Conservation (phyloP, 768 basidiomycete species). For the Psilocybe subaeruginosa region DNA sequence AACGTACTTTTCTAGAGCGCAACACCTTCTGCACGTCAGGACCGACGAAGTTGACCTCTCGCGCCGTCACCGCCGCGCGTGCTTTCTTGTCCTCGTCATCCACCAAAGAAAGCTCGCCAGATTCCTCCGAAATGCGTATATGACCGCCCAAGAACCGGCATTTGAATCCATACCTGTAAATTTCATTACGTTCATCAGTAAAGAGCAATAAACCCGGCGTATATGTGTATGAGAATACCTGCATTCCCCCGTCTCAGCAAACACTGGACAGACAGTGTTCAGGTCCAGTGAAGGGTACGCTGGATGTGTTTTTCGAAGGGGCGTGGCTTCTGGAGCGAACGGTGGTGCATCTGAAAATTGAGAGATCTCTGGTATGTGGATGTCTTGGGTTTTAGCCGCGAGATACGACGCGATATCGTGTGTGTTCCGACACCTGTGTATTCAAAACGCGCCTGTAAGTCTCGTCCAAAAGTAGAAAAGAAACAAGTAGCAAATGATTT, state of each 20-base stretch:
- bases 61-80: slow-evolving; percentile 42
- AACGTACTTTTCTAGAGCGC: slow-evolving; percentile 66
- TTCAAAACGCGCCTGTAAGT: background rate
- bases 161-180: slow-evolving; percentile 73
- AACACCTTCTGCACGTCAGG: slow-evolving; percentile 61
- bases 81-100: slow-evolving; percentile 65
- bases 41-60: slow-evolving; percentile 75
- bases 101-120: slow-evolving; percentile 47
- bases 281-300: slow-evolving; percentile 45
- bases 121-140: slow-evolving; percentile 38
- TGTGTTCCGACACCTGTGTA: slow-evolving; percentile 69
- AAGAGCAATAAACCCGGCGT: background rate
- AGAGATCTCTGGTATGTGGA: slow-evolving; percentile 54
- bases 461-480: background rate
- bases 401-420: slow-evolving; percentile 84
- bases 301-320: slow-evolving; percentile 29
- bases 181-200: background rate
- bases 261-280: slow-evolving; percentile 66
- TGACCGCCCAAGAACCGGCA: slow-evolving; percentile 92
- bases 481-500: too few relatives aligned
- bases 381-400: slow-evolving; percentile 71
- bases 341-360: slow-evolving; percentile 52
- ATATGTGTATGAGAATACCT: slow-evolving; percentile 35
- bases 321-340: slow-evolving; percentile 42
- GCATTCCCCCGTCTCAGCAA: slow-evolving; percentile 72